These are phyloP conservation scores for Populus simonii DNA, from an alignment of 345 rosid genomes.

Conservation along the genomic window DNA sequence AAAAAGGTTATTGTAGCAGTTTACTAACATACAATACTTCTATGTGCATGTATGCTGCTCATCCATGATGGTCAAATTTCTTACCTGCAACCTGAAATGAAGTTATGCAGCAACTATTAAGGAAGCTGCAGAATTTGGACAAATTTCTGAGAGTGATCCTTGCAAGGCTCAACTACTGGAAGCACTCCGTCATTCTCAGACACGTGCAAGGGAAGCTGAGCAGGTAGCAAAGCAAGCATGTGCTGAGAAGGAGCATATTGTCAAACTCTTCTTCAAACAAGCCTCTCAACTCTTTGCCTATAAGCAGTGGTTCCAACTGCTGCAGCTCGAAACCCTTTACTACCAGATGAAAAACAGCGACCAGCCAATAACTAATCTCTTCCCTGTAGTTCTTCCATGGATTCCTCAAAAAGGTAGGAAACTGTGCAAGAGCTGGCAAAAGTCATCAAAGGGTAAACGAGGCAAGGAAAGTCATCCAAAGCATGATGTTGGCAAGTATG, in stretches of 20 bases:
- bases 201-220: conserved; percentile 98
- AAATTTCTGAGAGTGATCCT: conserved; percentile 42
- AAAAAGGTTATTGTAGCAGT: not conserved
- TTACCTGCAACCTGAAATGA: conserved; percentile 16
- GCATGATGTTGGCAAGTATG: conserved; percentile 42
- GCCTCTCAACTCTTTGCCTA: conserved; percentile 93
- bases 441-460: conserved; percentile 32
- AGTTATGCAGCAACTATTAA: conserved; percentile 18
- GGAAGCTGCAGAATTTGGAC: conserved; percentile 27
- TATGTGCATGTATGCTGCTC: not conserved
- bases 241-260: conserved; percentile 77
- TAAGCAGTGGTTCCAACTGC: conserved; percentile 80
- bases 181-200: conserved; percentile 89
- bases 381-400: conserved; percentile 57
- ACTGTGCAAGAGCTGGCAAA: conserved; percentile 29
- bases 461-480: conserved; percentile 32
- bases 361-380: conserved; percentile 42
- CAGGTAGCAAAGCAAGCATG: conserved; percentile 71
- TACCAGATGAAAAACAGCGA: conserved; percentile 56
- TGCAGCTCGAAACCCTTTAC: conserved; percentile 76
- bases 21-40: not conserved
- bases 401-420: conserved; percentile 41
- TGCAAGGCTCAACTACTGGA: conserved; percentile 74
- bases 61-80: not conserved
- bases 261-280: conserved; percentile 81